Evolutionary conservation across 2,329 filamentous ascomycete species (phyloP), one percentile per base, ranked within the genome.

Genomic region (Aaosphaeria arxii): DNA sequence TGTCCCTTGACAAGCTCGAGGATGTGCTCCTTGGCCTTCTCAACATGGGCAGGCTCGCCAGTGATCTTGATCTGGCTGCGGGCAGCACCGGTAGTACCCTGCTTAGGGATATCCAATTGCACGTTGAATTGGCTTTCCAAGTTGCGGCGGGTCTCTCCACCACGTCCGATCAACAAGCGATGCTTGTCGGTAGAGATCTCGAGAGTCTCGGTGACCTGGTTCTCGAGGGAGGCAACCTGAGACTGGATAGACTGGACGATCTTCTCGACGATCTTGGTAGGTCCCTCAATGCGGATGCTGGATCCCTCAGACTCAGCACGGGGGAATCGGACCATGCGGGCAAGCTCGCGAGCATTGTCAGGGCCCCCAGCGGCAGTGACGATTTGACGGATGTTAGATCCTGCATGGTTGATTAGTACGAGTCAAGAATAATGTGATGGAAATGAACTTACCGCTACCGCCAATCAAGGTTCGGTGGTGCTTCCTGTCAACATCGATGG

Each of bases 321-420:
- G 48, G 94, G 94, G 78, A 99, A 97, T 69, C 92, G 91, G 51
- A 99, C 90, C 61, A 92, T 90, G 54, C 92, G 88, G 44, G 91
- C 89, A 59, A 94, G 83, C 53, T 88, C 86, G 38, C 88, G 85
- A 53, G 87, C 83, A 64, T 96, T 91, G 58, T 91, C 88, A 35
- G 91, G 91, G 7, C 94, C 95, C 53, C 94, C 95, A 42, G 94
- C 91, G 61, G 88, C 83, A 46, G 88, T 78, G 47, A 99, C 88
- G 52, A 99, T 91, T 52, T 89, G 85, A 52, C 88, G 88, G 49
- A 99, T 86, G 64, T 87, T 94, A 40, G 89, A 79, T 61, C 91
- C 89, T 92, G n/a, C 17, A 30, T 31, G 47, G 36, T 54, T 84
- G 70, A 80, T 73, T 49, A 65, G 31, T 31, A 17, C 39, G 30